Evolutionary conservation across 2,329 filamentous ascomycete species (phyloP), one percentile per base, ranked within the genome.

Genomic region (Colletotrichum tropicicola): DNA sequence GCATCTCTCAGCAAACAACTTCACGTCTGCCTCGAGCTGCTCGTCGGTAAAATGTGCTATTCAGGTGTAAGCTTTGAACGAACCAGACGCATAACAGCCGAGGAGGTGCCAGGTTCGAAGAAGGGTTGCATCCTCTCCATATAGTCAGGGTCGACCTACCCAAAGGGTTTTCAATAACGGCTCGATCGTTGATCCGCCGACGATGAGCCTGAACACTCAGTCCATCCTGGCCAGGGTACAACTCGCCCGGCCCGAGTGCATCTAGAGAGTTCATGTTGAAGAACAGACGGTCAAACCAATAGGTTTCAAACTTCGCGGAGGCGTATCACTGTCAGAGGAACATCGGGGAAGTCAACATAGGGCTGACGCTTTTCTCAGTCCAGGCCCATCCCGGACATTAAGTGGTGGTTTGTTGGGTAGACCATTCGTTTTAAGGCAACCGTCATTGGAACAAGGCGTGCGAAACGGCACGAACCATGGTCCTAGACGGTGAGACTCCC

Each of bases 151-250:
- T n/a, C 8, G 3, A 47, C 43, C 17, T 65, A 76, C 74, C 70
- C 39, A 80, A 63, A 3, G 77, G 75, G 43, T 77, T 80, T 51
- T 79, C 77, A 21, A 80, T 79, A 39, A 79, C 68, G 7, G 74
- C 74, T 28, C 73, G 72, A 51, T 74, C 72, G 44, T 78, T 78
- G 23, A 71, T 68, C 15, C 71, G 72, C 56, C 76, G 71, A 45
- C 68, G 72, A 10, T 69, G 61, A 2, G 71, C 70, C 49, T 76
- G 73, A 13, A 63, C 61, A 10, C 63, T 54, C 35, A 71, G 57
- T 9, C 67, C 55, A 12, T 71, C 68, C 23, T 68, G 56, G 19
- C 47, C 55, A n/a, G 62, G 51, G 21, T 58, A 55, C 23, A 58
- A 65, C 44, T 70, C 70, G 17, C 57, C 53, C 25, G 53, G 25